Evolutionary conservation across 2,329 filamentous ascomycete genomes (phyloP).

Genomic region (Aspergillus sp.): DNA sequence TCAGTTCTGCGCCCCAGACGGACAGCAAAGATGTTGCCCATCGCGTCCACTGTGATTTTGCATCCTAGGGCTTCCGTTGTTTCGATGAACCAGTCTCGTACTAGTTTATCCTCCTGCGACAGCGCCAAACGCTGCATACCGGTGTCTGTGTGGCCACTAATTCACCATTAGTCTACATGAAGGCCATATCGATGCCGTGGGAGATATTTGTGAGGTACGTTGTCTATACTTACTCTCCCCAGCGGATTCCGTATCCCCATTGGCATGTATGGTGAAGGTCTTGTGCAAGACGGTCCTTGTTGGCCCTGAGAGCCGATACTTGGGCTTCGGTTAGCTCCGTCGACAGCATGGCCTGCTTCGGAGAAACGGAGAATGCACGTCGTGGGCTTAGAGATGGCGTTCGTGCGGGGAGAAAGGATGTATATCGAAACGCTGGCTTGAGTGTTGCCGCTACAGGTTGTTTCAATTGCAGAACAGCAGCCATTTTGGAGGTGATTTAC

Average conservation of each 20-base stretch:
- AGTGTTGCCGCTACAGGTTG: not conserved
- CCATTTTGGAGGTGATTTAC: conserved; percentile 8
- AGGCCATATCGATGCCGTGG: not conserved
- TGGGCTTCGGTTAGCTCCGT: conserved; percentile 51
- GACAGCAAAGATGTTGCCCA: conserved; percentile 79
- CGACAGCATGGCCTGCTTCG: conserved; percentile 33
- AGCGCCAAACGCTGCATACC: conserved; percentile 76
- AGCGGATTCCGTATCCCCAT: conserved; percentile 66
- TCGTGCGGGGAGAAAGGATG: not conserved
- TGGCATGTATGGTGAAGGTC: conserved; percentile 66
- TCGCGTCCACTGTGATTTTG: conserved; percentile 66
- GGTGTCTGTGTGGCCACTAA: conserved; percentile 56
- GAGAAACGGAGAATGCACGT: conserved; percentile 15
- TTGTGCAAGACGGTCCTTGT: conserved; percentile 60
- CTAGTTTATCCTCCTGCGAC: conserved; percentile 68
- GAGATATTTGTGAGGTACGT: not conserved
- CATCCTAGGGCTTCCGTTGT: conserved; percentile 65
- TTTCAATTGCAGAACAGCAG: not conserved
- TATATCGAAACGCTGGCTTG: conserved; percentile 3
- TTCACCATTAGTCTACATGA: not conserved
- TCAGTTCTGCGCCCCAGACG: conserved; percentile 60
- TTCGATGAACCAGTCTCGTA: conserved; percentile 72
- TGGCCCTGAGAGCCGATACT: conserved; percentile 55
- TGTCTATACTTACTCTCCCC: conserved; percentile 60
- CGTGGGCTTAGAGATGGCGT: conserved; percentile 3